These are phyloP conservation scores for Xylaria sp. DNA, from an alignment of 2,329 filamentous ascomycete genomes.

Conservation along the genomic window DNA sequence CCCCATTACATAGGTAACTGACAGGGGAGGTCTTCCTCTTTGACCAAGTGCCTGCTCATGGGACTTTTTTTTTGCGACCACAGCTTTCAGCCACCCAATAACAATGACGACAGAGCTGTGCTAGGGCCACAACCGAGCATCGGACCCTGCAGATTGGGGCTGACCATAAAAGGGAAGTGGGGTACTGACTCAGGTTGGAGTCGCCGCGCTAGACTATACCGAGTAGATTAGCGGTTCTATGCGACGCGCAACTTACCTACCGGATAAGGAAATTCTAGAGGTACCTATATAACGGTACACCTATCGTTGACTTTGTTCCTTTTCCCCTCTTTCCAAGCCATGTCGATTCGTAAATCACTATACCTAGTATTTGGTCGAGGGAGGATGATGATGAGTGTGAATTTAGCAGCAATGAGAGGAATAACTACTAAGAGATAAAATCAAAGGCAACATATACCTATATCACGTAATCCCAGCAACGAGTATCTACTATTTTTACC, in stretches of 20 bases:
- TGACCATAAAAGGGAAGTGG: slow-evolving; percentile 35
- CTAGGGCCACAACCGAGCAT: slow-evolving; percentile 35
- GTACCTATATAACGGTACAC: background rate
- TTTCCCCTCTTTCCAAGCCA: background rate
- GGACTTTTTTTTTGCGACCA: slow-evolving; percentile 40
- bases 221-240: background rate
- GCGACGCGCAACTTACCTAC: background rate
- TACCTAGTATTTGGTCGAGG: no score
- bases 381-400: no score
- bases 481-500: background rate
- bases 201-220: slow-evolving; percentile 1
- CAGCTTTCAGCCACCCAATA: slow-evolving; percentile 37
- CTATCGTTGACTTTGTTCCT: background rate
- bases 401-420: background rate
- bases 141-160: slow-evolving; percentile 41
- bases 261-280: slow-evolving; percentile 9
- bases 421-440: background rate
- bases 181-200: slow-evolving; percentile 23
- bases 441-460: no score
- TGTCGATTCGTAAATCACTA: no score
- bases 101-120: slow-evolving; percentile 40
- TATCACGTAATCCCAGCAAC: no score
- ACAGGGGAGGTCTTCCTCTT: slow-evolving; percentile 35
- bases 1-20: slow-evolving; percentile 30
- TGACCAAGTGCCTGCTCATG: slow-evolving; percentile 26